These are phyloP conservation scores for Saccharomycopsis sp. DNA, from an alignment of 805 yeast genomes.

Conservation along the genomic window DNA sequence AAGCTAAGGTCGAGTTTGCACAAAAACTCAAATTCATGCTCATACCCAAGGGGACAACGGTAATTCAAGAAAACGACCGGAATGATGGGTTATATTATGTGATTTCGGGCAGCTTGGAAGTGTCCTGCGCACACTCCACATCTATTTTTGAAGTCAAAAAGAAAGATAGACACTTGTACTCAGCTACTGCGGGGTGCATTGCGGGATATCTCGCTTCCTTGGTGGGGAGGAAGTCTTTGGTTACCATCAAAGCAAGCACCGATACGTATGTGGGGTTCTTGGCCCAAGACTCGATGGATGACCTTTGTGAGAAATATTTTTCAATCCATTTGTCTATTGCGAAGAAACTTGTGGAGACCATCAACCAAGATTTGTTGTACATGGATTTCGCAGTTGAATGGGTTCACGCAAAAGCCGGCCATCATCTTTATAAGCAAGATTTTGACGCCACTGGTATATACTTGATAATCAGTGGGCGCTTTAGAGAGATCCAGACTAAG, in stretches of 20 bases:
- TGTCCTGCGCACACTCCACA: slow-evolving; percentile 32
- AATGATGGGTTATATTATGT: slow-evolving; percentile 74
- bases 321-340: slow-evolving; percentile 73
- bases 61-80: slow-evolving; percentile 56
- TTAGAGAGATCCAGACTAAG: slow-evolving; percentile 45
- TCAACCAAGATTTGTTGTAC: slow-evolving; percentile 58
- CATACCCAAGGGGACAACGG: slow-evolving; percentile 41
- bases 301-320: slow-evolving; percentile 66
- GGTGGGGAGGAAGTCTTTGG: slow-evolving; percentile 72
- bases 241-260: slow-evolving; percentile 52
- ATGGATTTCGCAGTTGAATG: slow-evolving; percentile 92
- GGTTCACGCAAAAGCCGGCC: slow-evolving; percentile 87
- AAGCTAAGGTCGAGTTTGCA: slow-evolving; percentile 50
- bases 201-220: slow-evolving; percentile 83
- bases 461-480: slow-evolving; percentile 79
- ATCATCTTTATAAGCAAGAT: slow-evolving; percentile 68
- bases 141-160: too few relatives aligned
- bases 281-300: slow-evolving; percentile 52
- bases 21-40: slow-evolving; percentile 48
- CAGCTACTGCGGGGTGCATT: slow-evolving; percentile 66
- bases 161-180: slow-evolving; percentile 39
- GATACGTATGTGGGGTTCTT: slow-evolving; percentile 65
- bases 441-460: slow-evolving; percentile 87
- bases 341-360: slow-evolving; percentile 52
- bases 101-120: slow-evolving; percentile 68